phyloP scores from a whole-genome alignment of 306 rosid species.

The Ormosia emarginata region DNA sequence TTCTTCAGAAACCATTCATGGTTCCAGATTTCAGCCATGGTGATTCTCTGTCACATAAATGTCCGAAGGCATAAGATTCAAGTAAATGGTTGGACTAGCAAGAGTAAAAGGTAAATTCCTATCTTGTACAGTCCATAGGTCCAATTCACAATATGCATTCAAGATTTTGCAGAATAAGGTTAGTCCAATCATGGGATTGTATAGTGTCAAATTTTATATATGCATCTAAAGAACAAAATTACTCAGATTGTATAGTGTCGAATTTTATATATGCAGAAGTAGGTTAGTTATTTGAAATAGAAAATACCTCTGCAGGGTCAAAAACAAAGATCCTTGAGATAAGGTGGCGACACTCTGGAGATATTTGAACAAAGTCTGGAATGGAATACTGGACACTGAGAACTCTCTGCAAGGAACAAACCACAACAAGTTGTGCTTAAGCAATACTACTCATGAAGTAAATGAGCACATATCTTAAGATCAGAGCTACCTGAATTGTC shows the following conservation, averaged over 20 bases:
- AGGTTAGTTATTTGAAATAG: neutral
- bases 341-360: slow-evolving; percentile 66
- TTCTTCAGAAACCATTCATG: slow-evolving; percentile 82
- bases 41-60: slow-evolving; percentile 56
- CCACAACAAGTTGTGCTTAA: slow-evolving; percentile 14
- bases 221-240: neutral
- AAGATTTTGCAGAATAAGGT: neutral
- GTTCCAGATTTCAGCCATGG: slow-evolving; percentile 75
- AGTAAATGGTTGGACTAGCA: neutral
- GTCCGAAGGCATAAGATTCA: slow-evolving; percentile 22
- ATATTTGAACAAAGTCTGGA: slow-evolving; percentile 67
- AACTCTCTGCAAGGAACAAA: slow-evolving; percentile 56
- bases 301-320: slow-evolving; percentile 69
- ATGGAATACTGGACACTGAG: slow-evolving; percentile 78
- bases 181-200: neutral
- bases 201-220: neutral
- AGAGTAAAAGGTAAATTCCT: neutral
- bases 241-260: neutral
- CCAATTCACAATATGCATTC: neutral
- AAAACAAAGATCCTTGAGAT: slow-evolving; percentile 75
- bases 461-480: neutral
- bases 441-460: slow-evolving; percentile 7
- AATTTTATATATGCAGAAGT: neutral
- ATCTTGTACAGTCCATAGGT: neutral
- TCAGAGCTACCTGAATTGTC: slow-evolving; percentile 67